Conservation (phyloP, 2,329 filamentous ascomycete genomes). For the Fusarium kyushuense region DNA sequence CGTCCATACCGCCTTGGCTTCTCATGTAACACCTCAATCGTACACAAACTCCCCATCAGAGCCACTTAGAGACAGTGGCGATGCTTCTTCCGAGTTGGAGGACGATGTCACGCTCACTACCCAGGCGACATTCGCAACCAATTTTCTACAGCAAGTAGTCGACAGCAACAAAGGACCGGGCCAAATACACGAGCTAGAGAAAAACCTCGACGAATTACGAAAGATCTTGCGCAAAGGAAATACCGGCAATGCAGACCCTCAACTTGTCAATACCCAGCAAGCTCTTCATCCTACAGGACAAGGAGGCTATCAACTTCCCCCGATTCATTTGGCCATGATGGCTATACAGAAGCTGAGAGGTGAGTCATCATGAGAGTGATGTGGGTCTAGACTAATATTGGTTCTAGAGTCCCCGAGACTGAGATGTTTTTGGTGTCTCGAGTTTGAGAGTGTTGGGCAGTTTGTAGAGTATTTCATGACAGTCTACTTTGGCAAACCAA, state of each 20-base stretch:
- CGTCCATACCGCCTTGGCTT: background rate
- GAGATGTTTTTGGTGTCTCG: constrained; percentile 8
- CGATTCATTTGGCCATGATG: constrained; percentile 5
- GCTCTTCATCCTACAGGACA: background rate
- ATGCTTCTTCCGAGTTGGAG: background rate
- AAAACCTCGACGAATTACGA: background rate
- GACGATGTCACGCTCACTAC: constrained; percentile 11
- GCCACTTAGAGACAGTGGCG: rapidly evolving
- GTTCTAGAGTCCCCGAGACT: background rate
- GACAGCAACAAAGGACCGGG: background rate
- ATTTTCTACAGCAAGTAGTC: constrained; percentile 10
- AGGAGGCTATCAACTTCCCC: background rate
- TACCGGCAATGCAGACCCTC: background rate
- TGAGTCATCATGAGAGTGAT: rapidly evolving
- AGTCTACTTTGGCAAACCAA: constrained; percentile 20
- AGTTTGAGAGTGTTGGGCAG: constrained; percentile 6
- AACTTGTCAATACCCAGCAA: background rate
- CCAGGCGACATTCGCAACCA: constrained; percentile 6
- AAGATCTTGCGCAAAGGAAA: background rate
- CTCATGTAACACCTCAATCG: background rate
- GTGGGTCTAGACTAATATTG: rapidly evolving
- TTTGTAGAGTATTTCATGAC: constrained; percentile 28
- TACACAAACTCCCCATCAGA: background rate
- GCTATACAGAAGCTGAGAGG: constrained; percentile 14
- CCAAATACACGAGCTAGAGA: background rate